phyloP scores from a whole-genome alignment of 2,329 filamentous ascomycete species.

The Xylariomycetidae sp. region DNA sequence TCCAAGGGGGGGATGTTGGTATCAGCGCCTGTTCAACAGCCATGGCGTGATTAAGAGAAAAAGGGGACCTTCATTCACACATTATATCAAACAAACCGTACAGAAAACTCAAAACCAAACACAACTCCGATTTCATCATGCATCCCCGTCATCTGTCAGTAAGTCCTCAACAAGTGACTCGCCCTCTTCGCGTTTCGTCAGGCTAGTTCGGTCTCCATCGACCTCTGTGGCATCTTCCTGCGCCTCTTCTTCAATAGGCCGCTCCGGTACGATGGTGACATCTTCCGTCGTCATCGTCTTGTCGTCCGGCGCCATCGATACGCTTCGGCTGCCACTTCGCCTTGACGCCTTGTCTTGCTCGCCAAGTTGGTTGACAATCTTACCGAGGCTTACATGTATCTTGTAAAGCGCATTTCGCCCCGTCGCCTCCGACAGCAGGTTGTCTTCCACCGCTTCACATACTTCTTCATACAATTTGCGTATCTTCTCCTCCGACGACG shows the following conservation, averaged over 20 bases:
- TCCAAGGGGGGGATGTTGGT: too few relatives aligned
- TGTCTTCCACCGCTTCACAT: constrained; percentile 58
- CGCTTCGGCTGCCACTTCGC: constrained; percentile 15
- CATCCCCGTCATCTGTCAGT: neutral
- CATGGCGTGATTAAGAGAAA: too few relatives aligned
- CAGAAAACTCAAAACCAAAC: too few relatives aligned
- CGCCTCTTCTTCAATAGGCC: constrained; percentile 45
- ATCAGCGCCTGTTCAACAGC: too few relatives aligned
- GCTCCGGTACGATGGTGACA: constrained; percentile 36
- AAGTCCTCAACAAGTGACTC: neutral
- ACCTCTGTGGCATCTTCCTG: constrained; percentile 25
- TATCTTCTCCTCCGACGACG: constrained; percentile 56
- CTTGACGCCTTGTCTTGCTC: constrained; percentile 28
- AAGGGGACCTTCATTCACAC: too few relatives aligned
- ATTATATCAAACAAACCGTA: too few relatives aligned
- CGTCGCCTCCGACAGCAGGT: constrained; percentile 54
- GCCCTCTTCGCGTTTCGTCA: neutral
- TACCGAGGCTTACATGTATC: constrained; percentile 61
- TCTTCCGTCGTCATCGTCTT: constrained; percentile 25
- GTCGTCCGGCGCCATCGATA: constrained; percentile 13
- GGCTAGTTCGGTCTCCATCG: neutral
- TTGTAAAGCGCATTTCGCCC: constrained; percentile 63
- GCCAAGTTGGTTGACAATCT: constrained; percentile 59
- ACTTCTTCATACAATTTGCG: constrained; percentile 54
- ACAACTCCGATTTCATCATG: neutral